Evolutionary conservation across 495 filamentous ascomycete genomes (phyloP), one percentile per base, ranked within the genome.

Genomic region (Friedmanniomyces endolithicus): DNA sequence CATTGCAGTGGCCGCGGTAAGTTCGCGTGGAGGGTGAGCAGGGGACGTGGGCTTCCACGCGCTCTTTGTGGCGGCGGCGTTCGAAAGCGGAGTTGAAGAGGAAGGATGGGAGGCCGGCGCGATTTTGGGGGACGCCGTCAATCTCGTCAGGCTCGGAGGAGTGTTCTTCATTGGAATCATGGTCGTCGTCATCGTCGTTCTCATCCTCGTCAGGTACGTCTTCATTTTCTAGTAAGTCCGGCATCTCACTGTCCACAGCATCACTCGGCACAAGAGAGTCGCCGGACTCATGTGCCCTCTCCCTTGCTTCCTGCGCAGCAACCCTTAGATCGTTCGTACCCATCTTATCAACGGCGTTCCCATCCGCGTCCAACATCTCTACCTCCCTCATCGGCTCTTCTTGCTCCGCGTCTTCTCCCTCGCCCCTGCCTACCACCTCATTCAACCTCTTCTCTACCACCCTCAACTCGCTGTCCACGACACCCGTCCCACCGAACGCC

Each of bases 1-100:
- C 72, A 53, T 88, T 88, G 70, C 83, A 85, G 64, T 86, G 84
- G 20, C 84, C 84, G 8, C 71, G 69, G 62, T 85, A 87, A 34
- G 70, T 57, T 27, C 74, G 72, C 0, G 75, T 83, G 53, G 84
- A 78, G 2, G 78, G 63, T 29, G 68, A 73, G 58, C 79, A 79
- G 2, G 83, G 79, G 14, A 77, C 73, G 48, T 79, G 63, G 1
- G 63, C 44, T 53, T 83, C 76, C 25, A 86, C 73, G 9, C 72
- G 66, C 17, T 65, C 51, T 11, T 63, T 74, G 66, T 61, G 67
- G 60, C 48, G 63, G 56, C 56, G 64, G 50, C 71, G 69, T 25
- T 68, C 64, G 24, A 68, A 68, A 39, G 69, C 62, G 3, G 65
- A 68, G 29, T 59, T 62, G 59, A 64, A 67, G 17, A 75, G 54